Evolutionary conservation across 2,329 filamentous ascomycete genomes (phyloP).

Genomic region (Fusarium caatingaense): DNA sequence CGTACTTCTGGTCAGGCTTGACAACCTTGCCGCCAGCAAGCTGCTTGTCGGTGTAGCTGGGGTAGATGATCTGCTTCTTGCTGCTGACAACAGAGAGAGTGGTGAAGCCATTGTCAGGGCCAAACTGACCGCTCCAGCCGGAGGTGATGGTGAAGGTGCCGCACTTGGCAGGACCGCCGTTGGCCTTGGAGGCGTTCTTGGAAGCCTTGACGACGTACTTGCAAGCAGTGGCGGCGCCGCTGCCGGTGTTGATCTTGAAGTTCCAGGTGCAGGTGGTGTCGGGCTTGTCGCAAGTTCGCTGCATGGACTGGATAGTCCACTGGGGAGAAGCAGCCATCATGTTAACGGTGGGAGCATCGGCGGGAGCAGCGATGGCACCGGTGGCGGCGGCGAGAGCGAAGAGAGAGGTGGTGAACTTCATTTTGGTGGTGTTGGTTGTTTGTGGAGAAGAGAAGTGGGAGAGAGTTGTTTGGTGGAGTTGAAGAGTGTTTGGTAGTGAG

Average conservation of each 20-base stretch:
- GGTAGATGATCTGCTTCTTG: constrained; percentile 60
- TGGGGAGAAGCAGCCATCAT: constrained; percentile 55
- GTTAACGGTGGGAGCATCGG: constrained; percentile 42
- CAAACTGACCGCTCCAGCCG: constrained; percentile 68
- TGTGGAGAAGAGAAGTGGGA: background rate
- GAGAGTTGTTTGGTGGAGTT: constrained; percentile 5
- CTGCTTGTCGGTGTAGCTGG: constrained; percentile 64
- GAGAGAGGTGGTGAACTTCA: constrained; percentile 57
- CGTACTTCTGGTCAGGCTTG: constrained; percentile 61
- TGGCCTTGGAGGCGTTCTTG: constrained; percentile 50
- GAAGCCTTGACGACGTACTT: constrained; percentile 47
- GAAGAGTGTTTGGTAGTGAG: constrained; percentile 12
- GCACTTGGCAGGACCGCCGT: constrained; percentile 57
- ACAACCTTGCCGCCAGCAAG: constrained; percentile 58
- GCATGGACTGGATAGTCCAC: constrained; percentile 56
- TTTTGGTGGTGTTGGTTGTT: constrained; percentile 46
- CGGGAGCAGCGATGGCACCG: constrained; percentile 50
- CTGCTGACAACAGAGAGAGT: constrained; percentile 60
- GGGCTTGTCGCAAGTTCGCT: constrained; percentile 53
- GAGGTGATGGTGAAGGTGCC: constrained; percentile 63
- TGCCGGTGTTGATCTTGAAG: constrained; percentile 58
- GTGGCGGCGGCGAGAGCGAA: constrained; percentile 47
- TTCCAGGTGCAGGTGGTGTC: constrained; percentile 57
- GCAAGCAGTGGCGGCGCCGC: constrained; percentile 50
- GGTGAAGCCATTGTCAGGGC: constrained; percentile 63